Base-by-base conservation (phyloP, 768 basidiomycete species). In the Trametes cingulata region DNA sequence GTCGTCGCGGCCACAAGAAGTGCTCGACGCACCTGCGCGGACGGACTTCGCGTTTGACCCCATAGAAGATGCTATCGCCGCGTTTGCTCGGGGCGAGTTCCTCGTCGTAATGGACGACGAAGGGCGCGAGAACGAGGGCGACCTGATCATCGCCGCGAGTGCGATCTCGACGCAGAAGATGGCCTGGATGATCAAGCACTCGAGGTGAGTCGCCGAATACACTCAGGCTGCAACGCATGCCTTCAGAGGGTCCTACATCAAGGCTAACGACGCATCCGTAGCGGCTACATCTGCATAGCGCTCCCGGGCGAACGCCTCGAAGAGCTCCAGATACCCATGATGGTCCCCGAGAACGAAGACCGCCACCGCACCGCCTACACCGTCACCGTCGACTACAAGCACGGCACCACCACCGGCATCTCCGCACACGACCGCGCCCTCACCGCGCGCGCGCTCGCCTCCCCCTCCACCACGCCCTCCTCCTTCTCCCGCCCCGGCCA, bases 91-190 rank as follows among this genome's bases (percentile, higher is more conserved):
- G 4, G 95, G 95, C 1, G 92, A 96, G 70, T 95, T 98, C 65
- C 80, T 99, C 55, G 91, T 99, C 1, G 97, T 98, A 6, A 94
- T 98, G 90, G 97, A 99, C 72, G 96, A 98, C 74, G 92, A 97
- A 75, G 80, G 81, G 64, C 80, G 97, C 60, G 97, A 99, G 77
- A 99, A 99, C 72, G 97, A 99, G 72, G 96, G 97, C 2, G 97
- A 99, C 73, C 77, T 99, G 58, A 93, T 98, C 70, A 89, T 94
- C 69, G 86, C 96, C 14, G 97, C 86, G 2, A 80, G 81, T 24
- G 83, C 86, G 52, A 87, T 92, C 65, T 93, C 95, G 39, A 92
- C 93, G 1, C 92, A 98, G 74, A 92, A 95, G 70, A 98, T 99
- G 97, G 96, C 97, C 0, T 99, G 93, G 93, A 90, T 99, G 84